These are phyloP conservation scores for Leccinum disarticulatum DNA, from an alignment of 768 basidiomycete species.

Conservation along the genomic window DNA sequence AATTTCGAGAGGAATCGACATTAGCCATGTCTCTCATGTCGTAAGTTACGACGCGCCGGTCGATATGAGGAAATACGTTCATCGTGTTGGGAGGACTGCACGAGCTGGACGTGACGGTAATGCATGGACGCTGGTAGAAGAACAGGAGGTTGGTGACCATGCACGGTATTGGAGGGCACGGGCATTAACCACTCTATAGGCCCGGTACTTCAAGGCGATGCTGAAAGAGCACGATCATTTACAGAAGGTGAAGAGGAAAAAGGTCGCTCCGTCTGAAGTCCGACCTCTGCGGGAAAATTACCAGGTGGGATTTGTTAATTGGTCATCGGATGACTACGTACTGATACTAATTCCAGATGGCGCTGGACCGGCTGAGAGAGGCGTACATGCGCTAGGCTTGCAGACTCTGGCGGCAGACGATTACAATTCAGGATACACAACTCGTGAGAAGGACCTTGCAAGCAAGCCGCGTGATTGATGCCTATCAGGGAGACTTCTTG, in stretches of 20 bases:
- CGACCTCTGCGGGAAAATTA: conserved; percentile 58
- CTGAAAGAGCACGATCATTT: conserved; percentile 71
- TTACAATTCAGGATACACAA: too few relatives aligned
- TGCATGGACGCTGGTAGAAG: conserved; percentile 95
- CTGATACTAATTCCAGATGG: conserved; percentile 22
- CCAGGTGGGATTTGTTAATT: conserved; percentile 48
- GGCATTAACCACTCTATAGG: conserved; percentile 44
- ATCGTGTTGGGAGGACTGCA: conserved; percentile 94
- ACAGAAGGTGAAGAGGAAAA: conserved; percentile 63
- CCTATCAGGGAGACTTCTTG: too few relatives aligned
- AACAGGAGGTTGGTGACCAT: conserved; percentile 67
- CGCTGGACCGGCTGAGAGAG: conserved; percentile 31
- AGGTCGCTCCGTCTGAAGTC: conserved; percentile 61
- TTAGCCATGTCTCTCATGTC: conserved; percentile 89
- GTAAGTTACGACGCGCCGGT: conserved; percentile 94
- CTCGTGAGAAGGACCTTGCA: too few relatives aligned
- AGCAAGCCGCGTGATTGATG: too few relatives aligned
- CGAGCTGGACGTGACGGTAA: conserved; percentile 85
- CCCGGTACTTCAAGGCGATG: conserved; percentile 85
- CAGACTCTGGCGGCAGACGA: too few relatives aligned
- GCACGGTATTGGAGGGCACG: background rate
- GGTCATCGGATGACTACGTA: background rate
- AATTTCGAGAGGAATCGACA: conserved; percentile 93
- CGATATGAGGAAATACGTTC: conserved; percentile 98
- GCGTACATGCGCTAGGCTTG: conserved; percentile 21